Percentiles rank a stretch among this genome's conserved stretches.
Conservation (phyloP, 805 yeast species). For the Kuraishia molischiana region DNA sequence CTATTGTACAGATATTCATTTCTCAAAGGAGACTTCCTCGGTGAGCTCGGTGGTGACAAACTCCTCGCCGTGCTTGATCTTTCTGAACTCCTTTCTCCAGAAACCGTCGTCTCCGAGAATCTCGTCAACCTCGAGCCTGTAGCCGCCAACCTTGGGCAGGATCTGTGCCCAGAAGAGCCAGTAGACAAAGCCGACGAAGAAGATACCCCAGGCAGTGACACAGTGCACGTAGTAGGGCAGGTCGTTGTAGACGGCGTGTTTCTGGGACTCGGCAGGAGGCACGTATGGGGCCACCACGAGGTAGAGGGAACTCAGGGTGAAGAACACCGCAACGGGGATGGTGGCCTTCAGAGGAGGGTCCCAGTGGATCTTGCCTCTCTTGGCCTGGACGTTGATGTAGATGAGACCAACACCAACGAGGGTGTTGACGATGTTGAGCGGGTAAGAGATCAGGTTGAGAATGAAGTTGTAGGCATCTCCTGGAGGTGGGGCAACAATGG, state of each 20-base stretch:
- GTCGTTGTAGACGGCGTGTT: slow-evolving; percentile 43
- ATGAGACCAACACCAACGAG: slow-evolving; percentile 55
- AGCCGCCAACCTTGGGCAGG: slow-evolving; percentile 46
- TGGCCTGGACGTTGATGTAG: slow-evolving; percentile 19
- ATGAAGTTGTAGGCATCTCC: slow-evolving; percentile 84
- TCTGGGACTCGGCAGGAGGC: slow-evolving; percentile 58
- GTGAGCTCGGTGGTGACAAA: no score
- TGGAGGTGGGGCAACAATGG: slow-evolving; percentile 74
- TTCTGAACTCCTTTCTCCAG: slow-evolving; percentile 54
- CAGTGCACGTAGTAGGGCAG: slow-evolving; percentile 62
- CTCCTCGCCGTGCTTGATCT: slow-evolving; percentile 15
- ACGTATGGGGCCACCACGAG: slow-evolving; percentile 70
- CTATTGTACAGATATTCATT: no score
- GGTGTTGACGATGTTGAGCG: slow-evolving; percentile 67
- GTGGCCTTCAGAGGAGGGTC: slow-evolving; percentile 64
- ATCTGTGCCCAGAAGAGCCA: slow-evolving; percentile 56
- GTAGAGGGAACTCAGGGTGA: slow-evolving; percentile 55
- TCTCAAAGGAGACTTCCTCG: no score
- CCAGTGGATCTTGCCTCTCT: slow-evolving; percentile 48
- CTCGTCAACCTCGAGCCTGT: slow-evolving; percentile 41
- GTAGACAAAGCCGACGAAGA: slow-evolving; percentile 53
- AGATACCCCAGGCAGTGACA: slow-evolving; percentile 74
- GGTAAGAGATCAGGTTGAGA: slow-evolving; percentile 71
- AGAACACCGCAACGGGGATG: slow-evolving; percentile 52
- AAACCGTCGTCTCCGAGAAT: slow-evolving; percentile 54